A percentile compares a stretch with the other conserved stretches of the same genome.
Conservation (phyloP, 352 stramenopile genomes). For the Elongisporangium anandrum region DNA sequence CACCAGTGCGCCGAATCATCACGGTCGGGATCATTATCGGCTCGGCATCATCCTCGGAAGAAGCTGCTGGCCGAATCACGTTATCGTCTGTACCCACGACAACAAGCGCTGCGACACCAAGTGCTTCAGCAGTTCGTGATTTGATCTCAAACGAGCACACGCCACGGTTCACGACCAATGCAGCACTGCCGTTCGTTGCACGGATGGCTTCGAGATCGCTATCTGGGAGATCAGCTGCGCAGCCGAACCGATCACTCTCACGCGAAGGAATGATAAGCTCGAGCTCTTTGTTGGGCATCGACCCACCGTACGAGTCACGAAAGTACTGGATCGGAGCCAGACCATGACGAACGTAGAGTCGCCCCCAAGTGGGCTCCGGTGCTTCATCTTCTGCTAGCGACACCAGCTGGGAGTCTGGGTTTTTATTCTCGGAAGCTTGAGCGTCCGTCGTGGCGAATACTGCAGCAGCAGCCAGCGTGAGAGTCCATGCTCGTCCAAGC, state of each 20-base stretch:
- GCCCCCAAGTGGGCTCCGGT: conserved; percentile 43
- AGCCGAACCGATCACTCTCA: conserved; percentile 33
- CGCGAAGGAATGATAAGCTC: conserved; percentile 41
- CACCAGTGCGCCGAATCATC: conserved; percentile 54
- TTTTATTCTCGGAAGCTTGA: neutral
- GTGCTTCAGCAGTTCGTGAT: conserved; percentile 34
- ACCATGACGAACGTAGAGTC: conserved; percentile 63
- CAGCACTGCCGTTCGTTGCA: conserved; percentile 25
- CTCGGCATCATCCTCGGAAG: conserved; percentile 27
- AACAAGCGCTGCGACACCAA: conserved; percentile 43
- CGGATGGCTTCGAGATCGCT: conserved; percentile 23
- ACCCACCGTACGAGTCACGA: conserved; percentile 43
- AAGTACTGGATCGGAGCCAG: conserved; percentile 74
- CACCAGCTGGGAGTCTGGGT: neutral
- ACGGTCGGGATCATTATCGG: conserved; percentile 47
- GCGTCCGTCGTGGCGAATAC: neutral
- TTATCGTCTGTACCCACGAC: conserved; percentile 47
- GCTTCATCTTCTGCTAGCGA: neutral
- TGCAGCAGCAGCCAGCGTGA: neutral
- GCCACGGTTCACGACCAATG: conserved; percentile 53
- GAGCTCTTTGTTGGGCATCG: conserved; percentile 33
- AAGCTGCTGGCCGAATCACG: conserved; percentile 30
- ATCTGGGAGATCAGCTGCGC: conserved; percentile 20
- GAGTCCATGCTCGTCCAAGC: neutral
- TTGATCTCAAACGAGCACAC: conserved; percentile 69